These are phyloP conservation scores for Abrus pulchellus DNA, from an alignment of 306 rosid species.

Conservation along the genomic window DNA sequence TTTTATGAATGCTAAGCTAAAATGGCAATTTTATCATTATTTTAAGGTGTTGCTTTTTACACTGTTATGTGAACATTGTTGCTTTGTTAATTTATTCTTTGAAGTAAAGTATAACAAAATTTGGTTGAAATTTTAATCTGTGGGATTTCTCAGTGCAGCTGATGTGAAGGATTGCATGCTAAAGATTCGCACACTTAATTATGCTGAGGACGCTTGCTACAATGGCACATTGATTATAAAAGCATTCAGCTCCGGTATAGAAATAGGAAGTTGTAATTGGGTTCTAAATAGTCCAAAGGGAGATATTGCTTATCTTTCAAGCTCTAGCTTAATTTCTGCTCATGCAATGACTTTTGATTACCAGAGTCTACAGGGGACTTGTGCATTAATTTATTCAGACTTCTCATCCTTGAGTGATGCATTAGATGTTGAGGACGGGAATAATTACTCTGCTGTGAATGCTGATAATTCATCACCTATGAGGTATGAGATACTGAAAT, in stretches of 20 bases:
- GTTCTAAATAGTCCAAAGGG: slow-evolving; percentile 72
- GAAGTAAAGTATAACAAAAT: slow-evolving; percentile 28
- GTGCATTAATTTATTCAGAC: slow-evolving; percentile 77
- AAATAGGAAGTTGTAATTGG: slow-evolving; percentile 96
- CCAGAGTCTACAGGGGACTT: slow-evolving; percentile 64
- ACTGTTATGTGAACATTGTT: slow-evolving; percentile 4
- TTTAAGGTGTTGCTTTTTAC: slow-evolving; percentile 18
- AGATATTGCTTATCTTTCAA: slow-evolving; percentile 74
- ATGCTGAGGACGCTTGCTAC: slow-evolving; percentile 80
- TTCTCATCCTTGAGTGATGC: slow-evolving; percentile 60
- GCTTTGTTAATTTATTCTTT: slow-evolving; percentile 27
- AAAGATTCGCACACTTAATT: slow-evolving; percentile 74
- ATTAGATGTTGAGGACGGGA: slow-evolving; percentile 58
- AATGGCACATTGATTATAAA: slow-evolving; percentile 79
- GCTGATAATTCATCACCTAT: slow-evolving; percentile 39
- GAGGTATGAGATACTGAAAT: slow-evolving; percentile 55
- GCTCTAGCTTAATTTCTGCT: slow-evolving; percentile 75
- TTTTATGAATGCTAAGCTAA: not conserved
- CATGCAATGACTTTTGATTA: slow-evolving; percentile 83
- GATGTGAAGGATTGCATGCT: slow-evolving; percentile 77
- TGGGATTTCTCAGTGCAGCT: slow-evolving; percentile 81
- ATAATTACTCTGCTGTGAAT: slow-evolving; percentile 36
- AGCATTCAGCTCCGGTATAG: slow-evolving; percentile 90
- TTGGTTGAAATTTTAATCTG: slow-evolving; percentile 51
- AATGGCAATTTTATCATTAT: slow-evolving; percentile 1